Conservation (phyloP, 805 yeast species). For the Candida glaebosa region DNA sequence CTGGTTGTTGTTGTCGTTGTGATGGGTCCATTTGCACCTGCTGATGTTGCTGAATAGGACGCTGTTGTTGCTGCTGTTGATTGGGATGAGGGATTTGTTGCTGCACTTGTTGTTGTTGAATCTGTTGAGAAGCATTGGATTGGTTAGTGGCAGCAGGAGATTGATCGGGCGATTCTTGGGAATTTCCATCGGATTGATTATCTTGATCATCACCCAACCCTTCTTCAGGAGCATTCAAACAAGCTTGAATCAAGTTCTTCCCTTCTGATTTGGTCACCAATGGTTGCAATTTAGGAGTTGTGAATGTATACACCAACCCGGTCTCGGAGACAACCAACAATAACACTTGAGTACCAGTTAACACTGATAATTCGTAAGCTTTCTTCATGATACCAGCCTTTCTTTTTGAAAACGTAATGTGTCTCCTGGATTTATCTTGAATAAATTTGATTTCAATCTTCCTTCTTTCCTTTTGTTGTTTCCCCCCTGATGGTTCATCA, state of each 20-base stretch:
- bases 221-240: slow-evolving; percentile 95
- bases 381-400: slow-evolving; percentile 99
- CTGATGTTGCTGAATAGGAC: slow-evolving; percentile 26
- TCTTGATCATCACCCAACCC: slow-evolving; percentile 63
- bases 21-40: slow-evolving; percentile 26
- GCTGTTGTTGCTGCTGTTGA: slow-evolving; percentile 23
- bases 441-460: slow-evolving; percentile 96
- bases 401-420: slow-evolving; percentile 95
- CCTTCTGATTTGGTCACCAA: slow-evolving; percentile 97
- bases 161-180: slow-evolving; percentile 39
- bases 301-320: slow-evolving; percentile 96
- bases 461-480: slow-evolving; percentile 59
- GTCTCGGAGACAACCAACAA: slow-evolving; percentile 95
- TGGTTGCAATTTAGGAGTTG: slow-evolving; percentile 98
- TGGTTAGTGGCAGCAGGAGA: slow-evolving; percentile 28
- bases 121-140: slow-evolving; percentile 22
- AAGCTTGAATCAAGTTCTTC: slow-evolving; percentile 92
- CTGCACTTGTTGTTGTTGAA: slow-evolving; percentile 22
- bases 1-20: slow-evolving; percentile 28
- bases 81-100: slow-evolving; percentile 19
- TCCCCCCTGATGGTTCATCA: slow-evolving; percentile 44
- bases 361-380: slow-evolving; percentile 95
- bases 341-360: slow-evolving; percentile 96
- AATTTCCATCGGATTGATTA: slow-evolving; percentile 50
- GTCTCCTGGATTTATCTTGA: slow-evolving; percentile 96